A percentile compares a stretch with the other conserved stretches of the same genome.
Conservation (phyloP, 2,329 filamentous ascomycete genomes). For the Cordyceps javanica region DNA sequence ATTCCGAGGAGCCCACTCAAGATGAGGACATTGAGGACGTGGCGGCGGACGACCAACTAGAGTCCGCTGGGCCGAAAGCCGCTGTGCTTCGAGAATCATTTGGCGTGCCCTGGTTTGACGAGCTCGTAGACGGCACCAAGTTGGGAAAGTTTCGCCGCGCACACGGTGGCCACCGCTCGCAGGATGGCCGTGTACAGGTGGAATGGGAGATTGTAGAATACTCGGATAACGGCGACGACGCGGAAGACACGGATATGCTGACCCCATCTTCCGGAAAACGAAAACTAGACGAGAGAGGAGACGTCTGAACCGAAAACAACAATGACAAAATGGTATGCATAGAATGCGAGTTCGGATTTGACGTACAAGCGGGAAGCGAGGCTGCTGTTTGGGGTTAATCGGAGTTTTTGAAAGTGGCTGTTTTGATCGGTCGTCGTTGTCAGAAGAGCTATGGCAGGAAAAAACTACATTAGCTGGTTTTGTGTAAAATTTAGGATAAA, state of each 20-base stretch:
- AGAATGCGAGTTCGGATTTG: not conserved
- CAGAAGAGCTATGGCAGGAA: no score
- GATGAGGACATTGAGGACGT: conserved; percentile 19
- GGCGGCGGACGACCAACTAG: conserved; percentile 20
- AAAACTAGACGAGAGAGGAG: conserved; percentile 34
- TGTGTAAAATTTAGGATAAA: no score
- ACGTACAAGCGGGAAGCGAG: not conserved
- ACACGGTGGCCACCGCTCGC: conserved; percentile 45
- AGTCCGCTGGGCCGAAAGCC: conserved; percentile 22
- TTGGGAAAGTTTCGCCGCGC: conserved; percentile 63
- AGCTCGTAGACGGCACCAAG: conserved; percentile 68
- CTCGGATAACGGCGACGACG: conserved; percentile 39
- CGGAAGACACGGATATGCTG: conserved; percentile 31
- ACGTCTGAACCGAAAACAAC: not conserved
- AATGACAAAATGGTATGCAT: not conserved
- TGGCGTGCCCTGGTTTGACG: conserved; percentile 81
- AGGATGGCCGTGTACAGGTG: conserved; percentile 59
- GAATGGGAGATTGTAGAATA: conserved; percentile 85
- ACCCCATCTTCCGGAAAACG: conserved; percentile 39
- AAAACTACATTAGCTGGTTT: no score
- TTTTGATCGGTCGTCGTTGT: no score
- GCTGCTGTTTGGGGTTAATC: not conserved
- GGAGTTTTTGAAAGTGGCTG: no score
- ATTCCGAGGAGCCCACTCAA: conserved; percentile 22
- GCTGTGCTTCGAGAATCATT: conserved; percentile 48